Evolutionary conservation across 2,329 filamentous ascomycete genomes (phyloP).

Genomic region (Alternaria triticina): DNA sequence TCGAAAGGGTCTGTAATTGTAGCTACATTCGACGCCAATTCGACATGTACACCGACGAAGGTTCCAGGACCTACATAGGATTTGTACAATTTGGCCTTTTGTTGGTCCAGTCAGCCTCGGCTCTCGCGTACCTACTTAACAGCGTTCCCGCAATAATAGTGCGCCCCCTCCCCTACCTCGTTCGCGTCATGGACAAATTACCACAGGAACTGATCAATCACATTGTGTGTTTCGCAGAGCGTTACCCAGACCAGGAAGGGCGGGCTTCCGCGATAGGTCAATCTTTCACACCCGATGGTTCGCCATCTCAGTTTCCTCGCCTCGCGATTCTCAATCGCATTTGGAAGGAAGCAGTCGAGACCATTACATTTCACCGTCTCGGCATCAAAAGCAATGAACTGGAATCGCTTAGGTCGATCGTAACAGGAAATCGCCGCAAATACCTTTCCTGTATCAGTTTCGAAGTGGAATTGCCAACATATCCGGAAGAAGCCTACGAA

Average conservation of each 20-base stretch:
- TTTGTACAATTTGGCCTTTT: too few relatives aligned
- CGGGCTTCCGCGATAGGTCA: constrained; percentile 1
- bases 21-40: too few relatives aligned
- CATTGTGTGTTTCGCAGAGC: constrained; percentile 7
- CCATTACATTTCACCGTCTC: constrained; percentile 7
- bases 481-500: constrained; percentile 8
- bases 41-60: too few relatives aligned
- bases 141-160: background rate
- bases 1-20: too few relatives aligned
- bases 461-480: constrained; percentile 2
- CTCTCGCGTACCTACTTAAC: background rate
- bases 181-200: constrained; percentile 13
- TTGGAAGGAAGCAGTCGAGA: constrained; percentile 13
- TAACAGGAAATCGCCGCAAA: constrained; percentile 8
- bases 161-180: background rate
- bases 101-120: background rate
- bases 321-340: constrained; percentile 6
- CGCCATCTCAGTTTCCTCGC: constrained; percentile 5
- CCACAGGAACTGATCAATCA: constrained; percentile 22
- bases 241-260: constrained; percentile 8
- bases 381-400: constrained; percentile 5
- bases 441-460: constrained; percentile 4
- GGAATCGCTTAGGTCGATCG: constrained; percentile 1
- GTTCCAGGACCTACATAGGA: too few relatives aligned
- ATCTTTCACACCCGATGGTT: background rate